phyloP scores from a whole-genome alignment of 2,329 filamentous ascomycete genomes.

The Pseudocercospora fuligena region DNA sequence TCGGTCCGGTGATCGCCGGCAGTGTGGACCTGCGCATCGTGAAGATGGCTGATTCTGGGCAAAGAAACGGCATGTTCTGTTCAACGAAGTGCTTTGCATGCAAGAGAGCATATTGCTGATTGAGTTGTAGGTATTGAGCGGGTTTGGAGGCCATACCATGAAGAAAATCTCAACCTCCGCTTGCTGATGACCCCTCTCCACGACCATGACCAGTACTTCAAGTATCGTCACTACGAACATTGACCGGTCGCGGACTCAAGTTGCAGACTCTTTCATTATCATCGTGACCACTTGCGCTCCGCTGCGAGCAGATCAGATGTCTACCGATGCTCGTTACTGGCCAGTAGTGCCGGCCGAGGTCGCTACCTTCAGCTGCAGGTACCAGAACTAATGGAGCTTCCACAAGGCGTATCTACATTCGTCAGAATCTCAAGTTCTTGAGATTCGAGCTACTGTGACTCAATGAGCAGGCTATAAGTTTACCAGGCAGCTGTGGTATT shows the following conservation, averaged over 20 bases:
- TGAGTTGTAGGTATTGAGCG: not conserved
- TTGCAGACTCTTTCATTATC: not conserved
- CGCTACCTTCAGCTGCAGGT: not conserved
- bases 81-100: not conserved
- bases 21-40: not conserved
- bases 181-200: not conserved
- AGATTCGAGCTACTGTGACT: not conserved
- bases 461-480: not conserved
- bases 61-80: not conserved
- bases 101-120: not conserved
- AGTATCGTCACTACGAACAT: not conserved
- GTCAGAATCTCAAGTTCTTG: not conserved
- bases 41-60: not conserved
- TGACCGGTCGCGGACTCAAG: not conserved
- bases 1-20: not conserved
- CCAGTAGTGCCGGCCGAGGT: not conserved
- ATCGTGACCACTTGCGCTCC: not conserved
- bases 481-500: not conserved
- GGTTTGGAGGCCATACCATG: not conserved
- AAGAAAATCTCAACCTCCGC: not conserved
- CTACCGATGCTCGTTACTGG: not conserved
- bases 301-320: not conserved
- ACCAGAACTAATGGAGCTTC: constrained; percentile 6
- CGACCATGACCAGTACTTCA: not conserved
- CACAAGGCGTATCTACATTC: not conserved